Conservation (phyloP, 2,329 filamentous ascomycete species). For the Aspergillus eucalypticola region DNA sequence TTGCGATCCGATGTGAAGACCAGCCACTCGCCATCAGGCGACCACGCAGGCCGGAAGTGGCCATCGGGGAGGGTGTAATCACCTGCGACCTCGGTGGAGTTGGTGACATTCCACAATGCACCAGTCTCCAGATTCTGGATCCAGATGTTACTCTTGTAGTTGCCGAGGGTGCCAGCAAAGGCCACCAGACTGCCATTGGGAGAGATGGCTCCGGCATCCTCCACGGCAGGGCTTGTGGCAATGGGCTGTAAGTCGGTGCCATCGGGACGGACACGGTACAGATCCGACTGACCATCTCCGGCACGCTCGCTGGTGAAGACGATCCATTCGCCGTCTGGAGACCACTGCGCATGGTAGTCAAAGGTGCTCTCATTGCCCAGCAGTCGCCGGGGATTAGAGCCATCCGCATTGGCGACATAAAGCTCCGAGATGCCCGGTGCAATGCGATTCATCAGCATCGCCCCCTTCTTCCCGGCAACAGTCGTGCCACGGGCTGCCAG, state of each 20-base stretch:
- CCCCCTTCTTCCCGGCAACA: not conserved
- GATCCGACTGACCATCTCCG: not conserved
- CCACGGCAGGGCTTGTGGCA: slow-evolving; percentile 36
- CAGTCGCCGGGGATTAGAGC: not conserved
- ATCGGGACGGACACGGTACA: slow-evolving; percentile 33
- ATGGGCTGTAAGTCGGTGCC: slow-evolving; percentile 40
- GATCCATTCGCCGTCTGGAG: not conserved
- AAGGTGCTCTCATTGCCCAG: not conserved
- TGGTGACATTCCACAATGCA: slow-evolving; percentile 38
- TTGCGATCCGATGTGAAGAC: slow-evolving; percentile 46
- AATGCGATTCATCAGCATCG: not conserved
- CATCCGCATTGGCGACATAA: not conserved
- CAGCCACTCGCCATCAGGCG: slow-evolving; percentile 45
- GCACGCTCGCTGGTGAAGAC: not conserved
- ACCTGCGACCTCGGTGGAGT: slow-evolving; percentile 25
- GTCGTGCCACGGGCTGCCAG: not conserved
- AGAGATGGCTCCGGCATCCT: slow-evolving; percentile 41
- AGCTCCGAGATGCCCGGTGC: not conserved
- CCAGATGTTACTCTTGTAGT: slow-evolving; percentile 44
- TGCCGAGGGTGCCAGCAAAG: slow-evolving; percentile 42
- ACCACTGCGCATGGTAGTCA: slow-evolving; percentile 1
- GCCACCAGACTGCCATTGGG: slow-evolving; percentile 42
- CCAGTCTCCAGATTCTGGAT: slow-evolving; percentile 41
- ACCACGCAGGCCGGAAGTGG: slow-evolving; percentile 44
- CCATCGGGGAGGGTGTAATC: slow-evolving; percentile 33